Conservation (phyloP, 2,329 filamentous ascomycete species). For the Xylaria polymorpha region DNA sequence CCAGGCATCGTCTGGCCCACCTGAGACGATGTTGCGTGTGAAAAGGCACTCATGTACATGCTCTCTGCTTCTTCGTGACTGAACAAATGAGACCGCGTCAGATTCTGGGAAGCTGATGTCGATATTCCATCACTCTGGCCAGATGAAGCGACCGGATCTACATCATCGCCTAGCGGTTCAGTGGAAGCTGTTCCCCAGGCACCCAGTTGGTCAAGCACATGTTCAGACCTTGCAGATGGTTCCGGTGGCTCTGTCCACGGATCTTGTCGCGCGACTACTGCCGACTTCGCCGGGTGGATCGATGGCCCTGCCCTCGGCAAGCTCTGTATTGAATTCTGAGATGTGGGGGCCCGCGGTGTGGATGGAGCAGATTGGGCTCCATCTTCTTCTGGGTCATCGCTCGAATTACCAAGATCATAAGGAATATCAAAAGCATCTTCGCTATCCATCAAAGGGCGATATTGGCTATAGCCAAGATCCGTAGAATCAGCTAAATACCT, state of each 20-base stretch:
- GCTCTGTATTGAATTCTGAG: conserved; percentile 56
- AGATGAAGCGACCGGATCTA: conserved; percentile 29
- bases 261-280: conserved; percentile 46
- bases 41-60: conserved; percentile 85
- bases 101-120: conserved; percentile 55
- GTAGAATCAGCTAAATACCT: conserved; percentile 51
- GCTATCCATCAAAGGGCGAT: conserved; percentile 58
- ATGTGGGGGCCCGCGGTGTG: conserved; percentile 62
- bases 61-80: conserved; percentile 85
- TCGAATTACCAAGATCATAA: conserved; percentile 59
- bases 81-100: conserved; percentile 75
- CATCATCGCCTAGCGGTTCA: conserved; percentile 27
- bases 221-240: conserved; percentile 54
- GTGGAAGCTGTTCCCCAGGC: conserved; percentile 41
- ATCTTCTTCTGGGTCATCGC: conserved; percentile 50
- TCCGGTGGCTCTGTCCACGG: conserved; percentile 50
- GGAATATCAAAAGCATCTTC: conserved; percentile 68
- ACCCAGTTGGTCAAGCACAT: conserved; percentile 47
- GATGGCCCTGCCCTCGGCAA: conserved; percentile 44
- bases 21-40: conserved; percentile 54
- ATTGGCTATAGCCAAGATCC: conserved; percentile 51
- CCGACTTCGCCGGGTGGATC: conserved; percentile 50
- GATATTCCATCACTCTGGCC: conserved; percentile 42
- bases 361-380: conserved; percentile 54
- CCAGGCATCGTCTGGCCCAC: conserved; percentile 60